A percentile compares a stretch with the other conserved stretches of the same genome.
phyloP scores from a whole-genome alignment of 768 basidiomycete species.

The Xanthoconium purpureum region DNA sequence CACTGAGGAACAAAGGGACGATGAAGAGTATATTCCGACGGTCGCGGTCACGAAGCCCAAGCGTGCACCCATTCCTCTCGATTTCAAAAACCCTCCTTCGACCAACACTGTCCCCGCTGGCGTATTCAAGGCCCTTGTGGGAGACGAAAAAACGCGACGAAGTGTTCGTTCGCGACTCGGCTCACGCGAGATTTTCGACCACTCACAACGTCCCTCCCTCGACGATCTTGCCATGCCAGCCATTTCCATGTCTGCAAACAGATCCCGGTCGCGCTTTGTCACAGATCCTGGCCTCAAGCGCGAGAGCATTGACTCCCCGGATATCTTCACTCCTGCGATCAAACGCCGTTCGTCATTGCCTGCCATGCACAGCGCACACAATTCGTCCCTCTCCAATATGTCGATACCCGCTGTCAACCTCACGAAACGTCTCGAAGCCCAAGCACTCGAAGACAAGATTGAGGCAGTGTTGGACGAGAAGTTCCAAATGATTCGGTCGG shows the following conservation, averaged over 20 bases:
- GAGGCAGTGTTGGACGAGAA: slow-evolving; percentile 69
- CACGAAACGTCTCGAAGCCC: slow-evolving; percentile 54
- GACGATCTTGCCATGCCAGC: slow-evolving; percentile 70
- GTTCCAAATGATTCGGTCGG: slow-evolving; percentile 48
- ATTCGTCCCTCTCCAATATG: slow-evolving; percentile 43
- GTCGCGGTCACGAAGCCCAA: slow-evolving; percentile 39
- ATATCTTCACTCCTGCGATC: slow-evolving; percentile 42
- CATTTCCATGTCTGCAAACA: slow-evolving; percentile 61
- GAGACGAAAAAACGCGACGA: slow-evolving; percentile 66
- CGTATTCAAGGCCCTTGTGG: slow-evolving; percentile 74
- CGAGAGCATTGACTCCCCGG: slow-evolving; percentile 30
- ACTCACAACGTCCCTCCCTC: slow-evolving; percentile 65
- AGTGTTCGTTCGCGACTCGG: slow-evolving; percentile 73
- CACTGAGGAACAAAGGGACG: slow-evolving; percentile 11
- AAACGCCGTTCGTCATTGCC: slow-evolving; percentile 59
- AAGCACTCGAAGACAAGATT: slow-evolving; percentile 59
- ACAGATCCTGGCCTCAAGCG: slow-evolving; percentile 53
- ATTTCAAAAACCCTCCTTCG: slow-evolving; percentile 64
- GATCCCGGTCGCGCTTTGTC: slow-evolving; percentile 51
- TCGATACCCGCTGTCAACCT: slow-evolving; percentile 50
- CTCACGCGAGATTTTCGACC: slow-evolving; percentile 72
- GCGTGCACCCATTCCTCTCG: slow-evolving; percentile 75
- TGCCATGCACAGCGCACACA: slow-evolving; percentile 45
- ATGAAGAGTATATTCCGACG: slow-evolving; percentile 13
- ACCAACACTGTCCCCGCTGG: slow-evolving; percentile 83